Percentiles rank a stretch among this genome's conserved stretches.
These are phyloP conservation scores for Colletotrichum incanum DNA, from an alignment of 2,329 filamentous ascomycete genomes.

Conservation along the genomic window DNA sequence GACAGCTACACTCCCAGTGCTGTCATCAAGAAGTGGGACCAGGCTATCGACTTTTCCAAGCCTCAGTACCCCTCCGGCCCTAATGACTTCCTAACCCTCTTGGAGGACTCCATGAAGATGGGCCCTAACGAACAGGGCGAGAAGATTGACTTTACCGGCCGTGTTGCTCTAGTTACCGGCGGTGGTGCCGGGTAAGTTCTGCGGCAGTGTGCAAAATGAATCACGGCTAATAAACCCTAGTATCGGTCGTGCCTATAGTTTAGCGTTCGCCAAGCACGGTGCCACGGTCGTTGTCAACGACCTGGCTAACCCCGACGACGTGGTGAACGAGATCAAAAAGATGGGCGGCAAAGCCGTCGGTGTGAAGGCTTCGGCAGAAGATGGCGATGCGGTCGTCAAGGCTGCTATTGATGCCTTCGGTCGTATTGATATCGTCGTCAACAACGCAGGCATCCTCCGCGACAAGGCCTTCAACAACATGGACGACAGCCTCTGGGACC, in stretches of 20 bases:
- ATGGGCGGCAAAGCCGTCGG: slow-evolving; percentile 90
- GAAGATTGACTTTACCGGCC: slow-evolving; percentile 85
- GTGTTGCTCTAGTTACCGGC: slow-evolving; percentile 89
- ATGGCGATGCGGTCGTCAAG: slow-evolving; percentile 93
- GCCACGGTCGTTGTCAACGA: slow-evolving; percentile 95
- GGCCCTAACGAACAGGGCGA: slow-evolving; percentile 80
- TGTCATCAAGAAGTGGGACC: slow-evolving; percentile 89
- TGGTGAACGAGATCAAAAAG: slow-evolving; percentile 94
- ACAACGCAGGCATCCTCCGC: slow-evolving; percentile 97
- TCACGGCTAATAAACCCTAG: slow-evolving; percentile 55
- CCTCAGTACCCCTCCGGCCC: slow-evolving; percentile 87
- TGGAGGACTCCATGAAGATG: slow-evolving; percentile 87
- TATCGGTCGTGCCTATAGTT: slow-evolving; percentile 90
- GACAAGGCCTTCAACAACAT: slow-evolving; percentile 99
- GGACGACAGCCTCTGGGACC: slow-evolving; percentile 94
- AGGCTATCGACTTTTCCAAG: slow-evolving; percentile 88
- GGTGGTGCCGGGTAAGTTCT: slow-evolving; percentile 80
- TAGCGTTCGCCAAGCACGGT: slow-evolving; percentile 89
- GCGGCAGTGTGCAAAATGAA: slow-evolving; percentile 12
- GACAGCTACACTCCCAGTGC: slow-evolving; percentile 89
- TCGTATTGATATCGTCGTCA: slow-evolving; percentile 94
- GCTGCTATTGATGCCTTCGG: slow-evolving; percentile 94
- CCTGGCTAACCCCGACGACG: slow-evolving; percentile 89
- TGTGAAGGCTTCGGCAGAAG: slow-evolving; percentile 93
- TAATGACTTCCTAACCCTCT: slow-evolving; percentile 88